Conservation (phyloP, 2,329 filamentous ascomycete genomes). For the Xylariaceae sp. region DNA sequence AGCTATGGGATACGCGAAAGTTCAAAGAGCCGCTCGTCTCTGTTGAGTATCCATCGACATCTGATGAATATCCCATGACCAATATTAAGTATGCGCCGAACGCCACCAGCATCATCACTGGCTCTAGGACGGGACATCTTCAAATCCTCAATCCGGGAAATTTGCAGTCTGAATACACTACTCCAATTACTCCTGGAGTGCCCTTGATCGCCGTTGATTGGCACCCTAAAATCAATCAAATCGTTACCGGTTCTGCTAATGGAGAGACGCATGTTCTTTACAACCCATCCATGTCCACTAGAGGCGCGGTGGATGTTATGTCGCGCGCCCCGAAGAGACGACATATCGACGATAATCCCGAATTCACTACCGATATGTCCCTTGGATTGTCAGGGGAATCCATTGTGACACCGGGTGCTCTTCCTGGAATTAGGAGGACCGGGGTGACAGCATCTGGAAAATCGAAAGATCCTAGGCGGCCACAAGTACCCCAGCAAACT, state of each 20-base stretch:
- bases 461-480: conserved; percentile 78
- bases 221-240: conserved; percentile 96
- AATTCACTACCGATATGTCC: conserved; percentile 82
- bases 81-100: conserved; percentile 91
- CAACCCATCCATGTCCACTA: conserved; percentile 79
- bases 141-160: conserved; percentile 95
- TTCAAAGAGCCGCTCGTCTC: conserved; percentile 89
- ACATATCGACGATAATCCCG: conserved; percentile 92
- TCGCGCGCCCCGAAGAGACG: conserved; percentile 92
- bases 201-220: conserved; percentile 85
- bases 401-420: conserved; percentile 72
- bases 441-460: conserved; percentile 81
- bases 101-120: conserved; percentile 84
- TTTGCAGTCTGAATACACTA: conserved; percentile 80
- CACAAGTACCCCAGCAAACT: conserved; percentile 83
- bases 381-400: conserved; percentile 83
- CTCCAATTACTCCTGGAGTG: conserved; percentile 84
- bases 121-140: conserved; percentile 82
- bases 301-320: conserved; percentile 88
- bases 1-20: conserved; percentile 95
- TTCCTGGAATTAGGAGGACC: conserved; percentile 60
- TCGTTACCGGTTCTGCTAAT: conserved; percentile 91
- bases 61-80: conserved; percentile 79
- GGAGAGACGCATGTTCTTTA: conserved; percentile 89
- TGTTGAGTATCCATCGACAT: conserved; percentile 79